Conservation (phyloP, 192 early-diverging fungal species). For the Allomyces macrogynus region DNA sequence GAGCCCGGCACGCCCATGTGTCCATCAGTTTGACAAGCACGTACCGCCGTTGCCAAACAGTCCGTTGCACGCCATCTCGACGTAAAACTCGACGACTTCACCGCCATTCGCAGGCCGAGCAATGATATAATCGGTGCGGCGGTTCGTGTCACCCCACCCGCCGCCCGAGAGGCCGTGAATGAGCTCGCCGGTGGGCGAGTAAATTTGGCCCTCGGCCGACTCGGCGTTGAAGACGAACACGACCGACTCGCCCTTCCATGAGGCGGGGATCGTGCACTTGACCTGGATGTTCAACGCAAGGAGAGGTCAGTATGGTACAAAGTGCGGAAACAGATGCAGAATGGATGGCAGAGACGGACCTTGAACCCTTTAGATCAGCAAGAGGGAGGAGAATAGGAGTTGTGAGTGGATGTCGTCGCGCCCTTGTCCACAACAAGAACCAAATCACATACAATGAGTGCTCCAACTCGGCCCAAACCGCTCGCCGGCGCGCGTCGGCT, state of each 20-base stretch:
- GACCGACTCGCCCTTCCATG: conserved; percentile 54
- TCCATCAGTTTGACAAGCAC: too few relatives aligned
- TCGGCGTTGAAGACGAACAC: conserved; percentile 65
- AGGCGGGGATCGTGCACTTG: conserved; percentile 43
- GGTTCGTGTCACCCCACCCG: conserved; percentile 14
- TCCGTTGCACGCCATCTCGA: conserved; percentile 83
- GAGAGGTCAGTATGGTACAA: neutral
- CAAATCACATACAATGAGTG: neutral
- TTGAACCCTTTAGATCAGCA: neutral
- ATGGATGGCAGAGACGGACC: conserved; percentile 4
- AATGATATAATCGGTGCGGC: conserved; percentile 31
- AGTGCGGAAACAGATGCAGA: conserved; percentile 20
- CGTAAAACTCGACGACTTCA: conserved; percentile 46
- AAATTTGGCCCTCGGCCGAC: conserved; percentile 71
- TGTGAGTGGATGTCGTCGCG: neutral
- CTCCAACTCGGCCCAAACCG: conserved; percentile 68
- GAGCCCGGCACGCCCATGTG: too few relatives aligned
- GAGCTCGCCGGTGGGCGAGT: conserved; percentile 57
- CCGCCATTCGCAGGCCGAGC: conserved; percentile 25
- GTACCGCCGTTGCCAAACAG: conserved; percentile 62
- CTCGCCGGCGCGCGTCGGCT: conserved; percentile 45
- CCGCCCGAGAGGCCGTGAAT: conserved; percentile 81
- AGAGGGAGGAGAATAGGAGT: neutral
- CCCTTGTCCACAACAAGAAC: neutral
- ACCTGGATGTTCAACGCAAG: conserved; percentile 27